Base-by-base conservation (phyloP, 2,329 filamentous ascomycete species). In the Pseudocercospora ulei region DNA sequence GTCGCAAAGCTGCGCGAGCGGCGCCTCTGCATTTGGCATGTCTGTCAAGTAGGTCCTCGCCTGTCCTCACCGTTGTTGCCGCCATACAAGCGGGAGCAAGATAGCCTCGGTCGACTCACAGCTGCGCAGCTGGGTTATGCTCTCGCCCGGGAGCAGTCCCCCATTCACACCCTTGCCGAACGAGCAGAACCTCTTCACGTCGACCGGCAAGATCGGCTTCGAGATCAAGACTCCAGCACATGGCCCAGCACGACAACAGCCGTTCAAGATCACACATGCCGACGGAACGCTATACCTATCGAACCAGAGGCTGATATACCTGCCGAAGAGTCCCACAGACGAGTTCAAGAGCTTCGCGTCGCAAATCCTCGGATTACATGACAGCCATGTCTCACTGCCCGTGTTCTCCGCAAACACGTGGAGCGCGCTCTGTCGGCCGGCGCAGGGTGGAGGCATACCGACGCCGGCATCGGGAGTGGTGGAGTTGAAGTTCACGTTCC, bases 321-420 rank as follows among this genome's bases (percentile, higher is more conserved):
- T 96, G 9, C 86, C 88, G 11, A 68, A 76, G 37, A 72, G 76
- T 41, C 72, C 78, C 3, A 82, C 79, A 11, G 60, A 66, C 11
- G 58, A 75, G 35, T 75, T 95, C 57, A 78, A 88, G 60, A 94
- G 86, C 34, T 95, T 96, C 63, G 85, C 85, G 26, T 78, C 81
- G 0, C 87, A 87, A 25, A 81, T 95, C 44, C 73, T 94, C 48
- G 87, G 88, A 58, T 74, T 93, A 28, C 76, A 83, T 62, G 88
- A 96, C 62, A 82, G 82, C 4, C 83, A 82, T 56, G 82, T 92
- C 44, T 78, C 80, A 19, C 83, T 87, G 2, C 87, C 88, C 20
- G 93, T 87, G 70, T 93, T 94, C 61, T 87, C 88, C 12, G 80
- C 85, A 3, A 95, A 93, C 69, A 80, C 82, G 49, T 96, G 87